Percentiles rank a stretch among this genome's conserved stretches.
phyloP scores from a whole-genome alignment of 2,329 filamentous ascomycete species.

The Esteya vermicola region DNA sequence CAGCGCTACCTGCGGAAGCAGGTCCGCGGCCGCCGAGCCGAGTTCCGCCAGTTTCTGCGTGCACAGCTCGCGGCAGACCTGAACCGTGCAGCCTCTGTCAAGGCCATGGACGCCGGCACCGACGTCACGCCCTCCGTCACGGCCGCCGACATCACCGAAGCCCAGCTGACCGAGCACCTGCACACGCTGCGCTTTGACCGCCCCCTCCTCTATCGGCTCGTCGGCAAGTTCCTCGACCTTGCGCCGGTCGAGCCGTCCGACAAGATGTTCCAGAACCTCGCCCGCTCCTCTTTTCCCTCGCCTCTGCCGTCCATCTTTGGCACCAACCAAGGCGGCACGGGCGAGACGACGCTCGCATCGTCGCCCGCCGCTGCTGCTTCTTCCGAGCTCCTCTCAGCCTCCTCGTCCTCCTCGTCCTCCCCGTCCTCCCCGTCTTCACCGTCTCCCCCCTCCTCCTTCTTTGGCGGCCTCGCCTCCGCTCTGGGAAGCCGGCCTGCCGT shows the following conservation, averaged over 20 bases:
- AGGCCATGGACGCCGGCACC: conserved; percentile 25
- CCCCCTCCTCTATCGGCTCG: conserved; percentile 33
- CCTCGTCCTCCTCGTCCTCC: conserved; percentile 6
- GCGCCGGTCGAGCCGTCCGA: conserved; percentile 29
- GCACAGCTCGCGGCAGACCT: conserved; percentile 30
- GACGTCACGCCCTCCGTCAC: conserved; percentile 16
- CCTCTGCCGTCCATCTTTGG: conserved; percentile 10
- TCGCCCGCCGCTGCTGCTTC: no score
- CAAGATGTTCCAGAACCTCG: conserved; percentile 7
- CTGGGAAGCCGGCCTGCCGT: conserved; percentile 13
- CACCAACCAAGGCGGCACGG: no score
- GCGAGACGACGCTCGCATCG: no score
- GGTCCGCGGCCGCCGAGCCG: conserved; percentile 35
- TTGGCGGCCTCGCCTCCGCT: conserved; percentile 3
- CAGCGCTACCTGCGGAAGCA: conserved; percentile 36
- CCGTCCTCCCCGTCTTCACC: conserved; percentile 13
- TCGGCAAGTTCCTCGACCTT: conserved; percentile 49
- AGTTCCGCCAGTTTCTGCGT: conserved; percentile 42
- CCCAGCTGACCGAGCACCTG: conserved; percentile 36
- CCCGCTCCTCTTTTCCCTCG: conserved; percentile 13
- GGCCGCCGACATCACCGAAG: conserved; percentile 29
- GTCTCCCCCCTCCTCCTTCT: conserved; percentile 5
- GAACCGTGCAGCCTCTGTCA: conserved; percentile 20
- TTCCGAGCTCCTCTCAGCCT: no score
- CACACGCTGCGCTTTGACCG: conserved; percentile 37